Conservation (phyloP, 179 eudicot species). For the Beta macrorhiza region DNA sequence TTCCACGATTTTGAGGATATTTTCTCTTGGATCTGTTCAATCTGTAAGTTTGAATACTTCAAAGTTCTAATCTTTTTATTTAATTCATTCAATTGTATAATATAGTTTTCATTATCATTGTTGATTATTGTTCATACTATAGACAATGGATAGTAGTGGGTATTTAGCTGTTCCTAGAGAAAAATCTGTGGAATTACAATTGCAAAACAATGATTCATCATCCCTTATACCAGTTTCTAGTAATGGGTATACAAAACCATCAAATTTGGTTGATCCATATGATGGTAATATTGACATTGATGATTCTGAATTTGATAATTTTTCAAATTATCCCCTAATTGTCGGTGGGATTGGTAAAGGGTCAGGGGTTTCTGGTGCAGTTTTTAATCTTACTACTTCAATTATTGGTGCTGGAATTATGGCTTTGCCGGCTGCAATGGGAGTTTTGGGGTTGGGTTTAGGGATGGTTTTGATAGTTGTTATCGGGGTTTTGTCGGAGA, state of each 20-base stretch:
- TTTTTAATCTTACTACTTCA: conserved; percentile 82
- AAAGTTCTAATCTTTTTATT: background rate
- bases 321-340: conserved; percentile 62
- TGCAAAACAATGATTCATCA: conserved; percentile 28
- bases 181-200: conserved; percentile 35
- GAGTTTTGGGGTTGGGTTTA: conserved; percentile 64
- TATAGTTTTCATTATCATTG: background rate
- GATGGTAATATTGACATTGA: conserved; percentile 18
- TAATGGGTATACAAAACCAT: conserved; percentile 34
- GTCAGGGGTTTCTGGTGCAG: conserved; percentile 77
- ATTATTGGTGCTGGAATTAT: conserved; percentile 91
- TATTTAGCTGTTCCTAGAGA: conserved; percentile 46
- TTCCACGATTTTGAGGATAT: background rate
- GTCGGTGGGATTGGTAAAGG: conserved; percentile 47
- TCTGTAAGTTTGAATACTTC: conserved; percentile 10
- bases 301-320: conserved; percentile 50
- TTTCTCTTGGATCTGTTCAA: conserved; percentile 2
- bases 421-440: conserved; percentile 95
- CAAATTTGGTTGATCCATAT: conserved; percentile 28
- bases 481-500: conserved; percentile 73
- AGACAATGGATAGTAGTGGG: conserved; percentile 42
- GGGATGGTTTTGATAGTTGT: conserved; percentile 63
- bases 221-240: conserved; percentile 24
- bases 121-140: background rate
- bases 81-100: background rate